These are phyloP conservation scores for Hypoxylon fragiforme DNA, from an alignment of 495 filamentous ascomycete genomes.

Conservation along the genomic window DNA sequence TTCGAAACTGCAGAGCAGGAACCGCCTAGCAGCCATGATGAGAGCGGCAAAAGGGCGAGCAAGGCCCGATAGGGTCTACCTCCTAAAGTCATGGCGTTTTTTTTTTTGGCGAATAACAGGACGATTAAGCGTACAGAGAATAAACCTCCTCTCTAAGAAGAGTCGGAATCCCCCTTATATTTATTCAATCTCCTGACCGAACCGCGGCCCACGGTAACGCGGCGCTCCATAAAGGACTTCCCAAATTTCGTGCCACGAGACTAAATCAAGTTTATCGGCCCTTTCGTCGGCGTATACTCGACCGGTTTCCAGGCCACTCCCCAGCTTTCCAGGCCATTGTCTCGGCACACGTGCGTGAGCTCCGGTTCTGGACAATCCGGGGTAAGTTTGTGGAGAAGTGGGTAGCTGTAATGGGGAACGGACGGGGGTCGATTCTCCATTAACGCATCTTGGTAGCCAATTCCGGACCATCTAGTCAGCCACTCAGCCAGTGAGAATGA, in stretches of 20 bases:
- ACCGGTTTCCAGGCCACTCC: too few relatives aligned
- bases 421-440: too few relatives aligned
- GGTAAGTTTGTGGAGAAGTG: conserved; percentile 17
- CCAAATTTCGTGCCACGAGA: conserved; percentile 9
- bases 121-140: not conserved
- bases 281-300: conserved; percentile 20
- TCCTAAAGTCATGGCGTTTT: conserved; percentile 2
- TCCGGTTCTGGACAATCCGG: conserved; percentile 1
- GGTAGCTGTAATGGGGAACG: conserved; percentile 2
- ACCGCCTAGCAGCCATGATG: conserved; percentile 8
- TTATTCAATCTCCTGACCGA: not conserved
- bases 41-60: conserved; percentile 13
- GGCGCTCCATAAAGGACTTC: not conserved
- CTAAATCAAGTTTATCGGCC: conserved; percentile 16
- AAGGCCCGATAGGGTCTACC: conserved; percentile 1
- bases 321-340: not conserved
- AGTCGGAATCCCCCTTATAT: not conserved
- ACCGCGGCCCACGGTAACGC: not conserved
- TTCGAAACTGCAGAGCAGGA: not conserved
- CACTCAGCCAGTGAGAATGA: not conserved
- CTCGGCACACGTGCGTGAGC: conserved; percentile 20
- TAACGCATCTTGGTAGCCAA: not conserved
- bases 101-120: not conserved
- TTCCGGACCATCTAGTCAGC: conserved; percentile 7
- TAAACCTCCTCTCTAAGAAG: not conserved